Evolutionary conservation across 2,329 filamentous ascomycete species (phyloP).

Genomic region (Graphilbum ipis-grandicollis): DNA sequence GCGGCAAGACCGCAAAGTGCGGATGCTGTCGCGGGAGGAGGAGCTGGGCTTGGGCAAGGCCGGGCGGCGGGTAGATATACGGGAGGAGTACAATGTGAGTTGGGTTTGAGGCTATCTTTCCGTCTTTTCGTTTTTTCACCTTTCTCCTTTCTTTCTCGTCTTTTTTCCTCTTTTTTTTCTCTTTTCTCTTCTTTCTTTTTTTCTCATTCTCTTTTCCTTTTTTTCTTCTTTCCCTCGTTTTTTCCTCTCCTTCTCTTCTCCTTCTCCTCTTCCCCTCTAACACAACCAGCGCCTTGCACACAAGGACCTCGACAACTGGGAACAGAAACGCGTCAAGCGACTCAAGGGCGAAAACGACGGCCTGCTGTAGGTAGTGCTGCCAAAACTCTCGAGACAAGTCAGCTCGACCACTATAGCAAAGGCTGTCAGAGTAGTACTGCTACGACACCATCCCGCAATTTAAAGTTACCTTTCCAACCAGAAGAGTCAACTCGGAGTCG

Average conservation of each 20-base stretch:
- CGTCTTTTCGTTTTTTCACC: neutral
- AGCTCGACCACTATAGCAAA: too few species aligned
- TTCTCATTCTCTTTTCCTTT: neutral
- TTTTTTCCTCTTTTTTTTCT: too few species aligned
- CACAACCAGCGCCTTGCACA: constrained; percentile 51
- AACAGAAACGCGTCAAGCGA: constrained; percentile 85
- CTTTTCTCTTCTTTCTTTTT: neutral
- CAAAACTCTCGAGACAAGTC: too few species aligned
- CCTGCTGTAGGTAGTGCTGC: constrained; percentile 34
- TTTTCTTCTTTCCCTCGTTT: neutral
- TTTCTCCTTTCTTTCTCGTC: too few species aligned
- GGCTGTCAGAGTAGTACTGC: too few species aligned
- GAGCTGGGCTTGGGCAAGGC: constrained; percentile 63
- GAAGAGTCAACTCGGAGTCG: too few species aligned
- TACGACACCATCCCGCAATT: too few species aligned
- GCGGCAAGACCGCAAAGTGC: constrained; percentile 75
- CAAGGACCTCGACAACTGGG: constrained; percentile 90
- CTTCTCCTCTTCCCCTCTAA: constrained; percentile 2
- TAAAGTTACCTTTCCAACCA: too few species aligned
- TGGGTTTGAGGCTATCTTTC: neutral
- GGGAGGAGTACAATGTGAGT: constrained; percentile 73
- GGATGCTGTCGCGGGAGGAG: constrained; percentile 71
- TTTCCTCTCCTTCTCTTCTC: neutral
- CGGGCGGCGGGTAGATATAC: constrained; percentile 57
- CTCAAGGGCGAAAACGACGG: constrained; percentile 84